A percentile compares a stretch with the other conserved stretches of the same genome.
Evolutionary conservation across 495 filamentous ascomycete genomes (phyloP).

Genomic region (Diplogelasinospora grovesii): DNA sequence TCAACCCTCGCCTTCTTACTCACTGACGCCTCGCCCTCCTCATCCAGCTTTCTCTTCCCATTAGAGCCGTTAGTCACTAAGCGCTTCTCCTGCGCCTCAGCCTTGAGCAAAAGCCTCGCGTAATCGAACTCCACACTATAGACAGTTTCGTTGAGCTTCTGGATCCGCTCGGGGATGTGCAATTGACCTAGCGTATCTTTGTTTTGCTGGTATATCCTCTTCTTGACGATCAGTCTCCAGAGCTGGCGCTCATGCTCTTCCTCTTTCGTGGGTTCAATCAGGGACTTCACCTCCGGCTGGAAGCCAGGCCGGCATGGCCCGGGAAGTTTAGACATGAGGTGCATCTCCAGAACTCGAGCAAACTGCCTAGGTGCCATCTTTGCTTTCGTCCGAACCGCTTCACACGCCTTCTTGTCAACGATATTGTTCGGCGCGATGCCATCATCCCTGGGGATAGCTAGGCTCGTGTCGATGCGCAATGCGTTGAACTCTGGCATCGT

Average conservation of each 20-base stretch:
- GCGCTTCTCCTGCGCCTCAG: slow-evolving; percentile 19
- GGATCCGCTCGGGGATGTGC: slow-evolving; percentile 65
- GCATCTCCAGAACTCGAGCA: slow-evolving; percentile 77
- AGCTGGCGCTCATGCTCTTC: slow-evolving; percentile 56
- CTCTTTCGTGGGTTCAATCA: slow-evolving; percentile 22
- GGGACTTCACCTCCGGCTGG: slow-evolving; percentile 14
- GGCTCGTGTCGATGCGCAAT: slow-evolving; percentile 44
- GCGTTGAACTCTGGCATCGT: slow-evolving; percentile 42
- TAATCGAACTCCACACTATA: slow-evolving; percentile 78
- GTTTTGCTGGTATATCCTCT: slow-evolving; percentile 73
- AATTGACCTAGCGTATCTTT: slow-evolving; percentile 70
- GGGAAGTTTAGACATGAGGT: slow-evolving; percentile 71
- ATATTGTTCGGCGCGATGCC: slow-evolving; percentile 53
- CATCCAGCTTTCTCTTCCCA: slow-evolving; percentile 25
- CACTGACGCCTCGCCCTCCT: slow-evolving; percentile 5
- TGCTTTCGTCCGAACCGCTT: slow-evolving; percentile 53
- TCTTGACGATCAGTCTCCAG: slow-evolving; percentile 79
- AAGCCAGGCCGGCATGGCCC: slow-evolving; percentile 48
- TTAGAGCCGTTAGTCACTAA: slow-evolving; percentile 12
- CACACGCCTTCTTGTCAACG: slow-evolving; percentile 50
- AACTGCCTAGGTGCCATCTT: slow-evolving; percentile 91
- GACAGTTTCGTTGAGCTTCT: slow-evolving; percentile 75
- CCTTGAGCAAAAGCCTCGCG: slow-evolving; percentile 52
- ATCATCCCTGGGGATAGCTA: slow-evolving; percentile 25
- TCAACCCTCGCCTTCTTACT: slow-evolving; percentile 33